These are phyloP conservation scores for Phaeophleospora eucalypticola DNA, from an alignment of 2,329 filamentous ascomycete genomes.

Conservation along the genomic window DNA sequence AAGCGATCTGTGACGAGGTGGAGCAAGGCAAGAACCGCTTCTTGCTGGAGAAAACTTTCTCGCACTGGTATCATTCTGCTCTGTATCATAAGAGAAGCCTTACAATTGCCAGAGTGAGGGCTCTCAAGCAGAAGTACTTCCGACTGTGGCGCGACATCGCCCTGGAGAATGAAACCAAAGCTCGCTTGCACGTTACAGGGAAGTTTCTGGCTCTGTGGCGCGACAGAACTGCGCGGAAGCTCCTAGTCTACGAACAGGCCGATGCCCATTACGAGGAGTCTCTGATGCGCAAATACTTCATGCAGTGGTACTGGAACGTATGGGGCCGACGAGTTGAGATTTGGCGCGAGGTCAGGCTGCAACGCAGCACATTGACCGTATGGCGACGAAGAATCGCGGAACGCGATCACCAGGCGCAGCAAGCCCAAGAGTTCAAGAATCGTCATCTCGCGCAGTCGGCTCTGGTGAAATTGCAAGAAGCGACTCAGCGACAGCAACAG, in stretches of 20 bases:
- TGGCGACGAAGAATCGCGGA: constrained; percentile 8
- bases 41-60: constrained; percentile 56
- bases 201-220: constrained; percentile 56
- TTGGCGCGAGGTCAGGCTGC: constrained; percentile 31
- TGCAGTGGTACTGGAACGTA: constrained; percentile 22
- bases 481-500: neutral
- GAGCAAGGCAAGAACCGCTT: neutral
- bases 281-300: constrained; percentile 27
- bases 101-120: neutral
- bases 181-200: constrained; percentile 48
- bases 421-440: constrained; percentile 10
- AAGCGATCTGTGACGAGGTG: constrained; percentile 27
- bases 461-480: neutral
- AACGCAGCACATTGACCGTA: constrained; percentile 14
- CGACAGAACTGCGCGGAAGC: constrained; percentile 34
- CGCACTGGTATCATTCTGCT: constrained; percentile 64
- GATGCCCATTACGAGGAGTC: constrained; percentile 23
- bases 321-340: constrained; percentile 28
- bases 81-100: constrained; percentile 25
- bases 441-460: neutral
- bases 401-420: constrained; percentile 4
- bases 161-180: constrained; percentile 54
- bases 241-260: constrained; percentile 22
- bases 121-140: constrained; percentile 66
- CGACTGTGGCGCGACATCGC: constrained; percentile 66